Conservation (phyloP, 805 yeast genomes). For the Zygosaccharomyces kombuchaensis region DNA sequence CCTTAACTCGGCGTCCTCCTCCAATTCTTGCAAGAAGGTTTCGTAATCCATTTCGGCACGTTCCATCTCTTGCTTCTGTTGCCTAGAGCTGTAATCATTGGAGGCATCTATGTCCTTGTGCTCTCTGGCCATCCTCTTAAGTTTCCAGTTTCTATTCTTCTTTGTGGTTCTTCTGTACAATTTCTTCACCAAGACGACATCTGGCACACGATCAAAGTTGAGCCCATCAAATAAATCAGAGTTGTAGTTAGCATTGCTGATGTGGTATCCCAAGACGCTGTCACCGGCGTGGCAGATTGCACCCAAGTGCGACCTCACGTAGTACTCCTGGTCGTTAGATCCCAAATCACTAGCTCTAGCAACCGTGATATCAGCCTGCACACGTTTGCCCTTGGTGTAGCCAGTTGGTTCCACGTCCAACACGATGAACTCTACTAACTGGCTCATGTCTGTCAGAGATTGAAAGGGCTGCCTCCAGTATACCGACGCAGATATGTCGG, state of each 20-base stretch:
- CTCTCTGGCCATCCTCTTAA: constrained; percentile 96
- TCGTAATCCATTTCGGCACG: constrained; percentile 94
- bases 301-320: constrained; percentile 88
- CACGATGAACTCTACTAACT: constrained; percentile 80
- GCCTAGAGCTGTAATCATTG: constrained; percentile 55
- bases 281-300: constrained; percentile 96
- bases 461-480: constrained; percentile 84
- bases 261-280: constrained; percentile 85
- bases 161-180: constrained; percentile 74
- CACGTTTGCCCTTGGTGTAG: constrained; percentile 65
- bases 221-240: constrained; percentile 75
- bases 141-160: constrained; percentile 80
- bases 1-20: constrained; percentile 93
- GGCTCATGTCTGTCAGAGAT: constrained; percentile 69
- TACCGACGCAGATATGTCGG: constrained; percentile 64
- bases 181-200: constrained; percentile 85
- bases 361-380: constrained; percentile 84
- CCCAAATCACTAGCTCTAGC: constrained; percentile 91
- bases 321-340: constrained; percentile 73
- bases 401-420: constrained; percentile 94
- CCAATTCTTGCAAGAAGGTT: constrained; percentile 91
- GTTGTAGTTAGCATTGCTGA: constrained; percentile 83
- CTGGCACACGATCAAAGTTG: constrained; percentile 64
- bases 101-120: constrained; percentile 82
- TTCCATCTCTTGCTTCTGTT: constrained; percentile 82